Evolutionary conservation across 768 basidiomycete genomes (phyloP).

Genomic region (Tricholoma bakamatsutake): DNA sequence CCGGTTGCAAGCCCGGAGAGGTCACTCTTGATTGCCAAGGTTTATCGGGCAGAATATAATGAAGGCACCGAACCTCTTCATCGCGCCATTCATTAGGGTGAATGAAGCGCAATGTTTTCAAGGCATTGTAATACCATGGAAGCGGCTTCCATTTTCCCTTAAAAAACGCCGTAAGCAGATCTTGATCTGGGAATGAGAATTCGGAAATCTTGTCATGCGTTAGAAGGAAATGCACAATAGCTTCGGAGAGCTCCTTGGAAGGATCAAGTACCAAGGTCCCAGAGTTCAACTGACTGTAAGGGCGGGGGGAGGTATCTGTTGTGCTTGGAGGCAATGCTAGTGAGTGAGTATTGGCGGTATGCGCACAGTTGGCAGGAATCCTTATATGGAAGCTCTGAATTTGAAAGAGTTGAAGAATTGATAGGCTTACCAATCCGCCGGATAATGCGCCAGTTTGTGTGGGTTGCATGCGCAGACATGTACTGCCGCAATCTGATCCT

Average conservation of each 20-base stretch:
- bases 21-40: slow-evolving; percentile 67
- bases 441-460: slow-evolving; percentile 77
- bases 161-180: slow-evolving; percentile 80
- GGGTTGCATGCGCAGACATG: slow-evolving; percentile 97
- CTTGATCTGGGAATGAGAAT: slow-evolving; percentile 84
- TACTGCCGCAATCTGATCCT: slow-evolving; percentile 77
- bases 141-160: slow-evolving; percentile 71
- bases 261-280: slow-evolving; percentile 86
- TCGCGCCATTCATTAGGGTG: slow-evolving; percentile 82
- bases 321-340: slow-evolving; percentile 34
- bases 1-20: slow-evolving; percentile 23
- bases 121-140: slow-evolving; percentile 86
- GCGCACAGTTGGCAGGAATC: slow-evolving; percentile 89
- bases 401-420: not conserved
- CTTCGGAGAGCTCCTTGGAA: slow-evolving; percentile 46
- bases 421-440: slow-evolving; percentile 70
- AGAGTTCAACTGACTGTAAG: slow-evolving; percentile 82
- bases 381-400: slow-evolving; percentile 35
- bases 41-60: slow-evolving; percentile 84
- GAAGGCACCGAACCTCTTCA: slow-evolving; percentile 78
- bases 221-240: slow-evolving; percentile 51
- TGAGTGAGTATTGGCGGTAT: slow-evolving; percentile 49
- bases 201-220: slow-evolving; percentile 33
- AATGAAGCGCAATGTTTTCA: slow-evolving; percentile 74
- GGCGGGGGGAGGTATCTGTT: slow-evolving; percentile 49